These are phyloP conservation scores for Diplodia scrobiculata DNA, from an alignment of 2,329 filamentous ascomycete genomes.

Conservation along the genomic window DNA sequence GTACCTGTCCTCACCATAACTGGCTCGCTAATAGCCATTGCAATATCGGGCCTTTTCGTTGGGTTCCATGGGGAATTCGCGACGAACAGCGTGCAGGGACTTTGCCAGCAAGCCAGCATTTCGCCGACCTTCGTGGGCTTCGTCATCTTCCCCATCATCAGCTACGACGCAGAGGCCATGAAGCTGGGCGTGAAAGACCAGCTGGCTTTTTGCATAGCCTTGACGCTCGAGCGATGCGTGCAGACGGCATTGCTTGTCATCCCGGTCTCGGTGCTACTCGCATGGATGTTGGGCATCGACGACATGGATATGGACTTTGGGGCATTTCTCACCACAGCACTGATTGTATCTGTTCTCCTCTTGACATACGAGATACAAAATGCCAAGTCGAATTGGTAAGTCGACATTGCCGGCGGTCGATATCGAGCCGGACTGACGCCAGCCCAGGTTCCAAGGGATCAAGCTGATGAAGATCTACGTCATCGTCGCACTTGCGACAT, in stretches of 20 bases:
- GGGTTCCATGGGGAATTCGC: conserved; percentile 73
- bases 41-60: conserved; percentile 72
- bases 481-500: too few relatives aligned
- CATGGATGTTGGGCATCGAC: conserved; percentile 49
- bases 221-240: conserved; percentile 65
- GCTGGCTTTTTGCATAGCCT: conserved; percentile 66
- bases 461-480: too few relatives aligned
- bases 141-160: conserved; percentile 64
- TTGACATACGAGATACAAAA: background rate
- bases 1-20: conserved; percentile 71
- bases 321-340: background rate
- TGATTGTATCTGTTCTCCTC: background rate
- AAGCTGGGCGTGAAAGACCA: conserved; percentile 68
- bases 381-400: too few relatives aligned
- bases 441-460: too few relatives aligned
- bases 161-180: background rate
- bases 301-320: background rate
- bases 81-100: conserved; percentile 58
- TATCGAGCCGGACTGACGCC: too few relatives aligned
- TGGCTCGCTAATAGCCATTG: conserved; percentile 72
- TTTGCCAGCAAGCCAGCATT: conserved; percentile 38
- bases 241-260: conserved; percentile 66
- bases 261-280: conserved; percentile 62
- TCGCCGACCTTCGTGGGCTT: conserved; percentile 64
- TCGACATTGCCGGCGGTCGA: too few relatives aligned